Evolutionary conservation across 2,329 filamentous ascomycete genomes (phyloP), one percentile per base, ranked within the genome.

Genomic region (Xylaria multiplex): DNA sequence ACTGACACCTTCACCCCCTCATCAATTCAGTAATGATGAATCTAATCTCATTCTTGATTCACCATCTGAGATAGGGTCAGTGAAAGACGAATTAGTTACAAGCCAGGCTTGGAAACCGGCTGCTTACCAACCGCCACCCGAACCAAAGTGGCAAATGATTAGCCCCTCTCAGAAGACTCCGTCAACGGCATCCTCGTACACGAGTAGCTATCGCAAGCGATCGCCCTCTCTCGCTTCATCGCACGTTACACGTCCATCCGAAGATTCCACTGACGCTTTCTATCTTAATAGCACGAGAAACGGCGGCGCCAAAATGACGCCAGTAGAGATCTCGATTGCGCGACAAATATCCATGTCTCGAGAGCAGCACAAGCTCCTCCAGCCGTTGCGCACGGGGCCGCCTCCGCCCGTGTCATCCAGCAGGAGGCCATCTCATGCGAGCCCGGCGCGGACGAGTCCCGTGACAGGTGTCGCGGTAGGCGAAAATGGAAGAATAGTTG

Each of bases 241-340:
- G 6, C 73, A 80, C 65, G 54, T 75, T 37, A 78, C 77, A 24
- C 75, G 73, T 64, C 71, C 74, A 3, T 78, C 79, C 24, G 62
- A 74, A 7, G 77, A 78, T 11, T 65, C 76, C 11, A 81, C 84
- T 40, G 80, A 83, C 35, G 59, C 77, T 69, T 75, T 76, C 6
- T 24, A 81, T 79, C 6, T 76, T 86, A 43, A 52, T 22, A 42
- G 50, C 32, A n/a, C 56, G 2, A 59, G 56, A 22, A 16, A 3
- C 24, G 55, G 40, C 24, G 22, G 16, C 27, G n/a, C 19, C 2
- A 71, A 68, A 14, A 83, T 84, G 68, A 83, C 83, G 49, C 86
- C 88, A 1, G 88, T 89, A 3, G 86, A 90, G 76, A 82, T 90
- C 52, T 90, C 88, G 1, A 91, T 91, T 70, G 89, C 89, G 0